phyloP scores from a whole-genome alignment of 2,329 filamentous ascomycete genomes.

The Aphanocladium album region DNA sequence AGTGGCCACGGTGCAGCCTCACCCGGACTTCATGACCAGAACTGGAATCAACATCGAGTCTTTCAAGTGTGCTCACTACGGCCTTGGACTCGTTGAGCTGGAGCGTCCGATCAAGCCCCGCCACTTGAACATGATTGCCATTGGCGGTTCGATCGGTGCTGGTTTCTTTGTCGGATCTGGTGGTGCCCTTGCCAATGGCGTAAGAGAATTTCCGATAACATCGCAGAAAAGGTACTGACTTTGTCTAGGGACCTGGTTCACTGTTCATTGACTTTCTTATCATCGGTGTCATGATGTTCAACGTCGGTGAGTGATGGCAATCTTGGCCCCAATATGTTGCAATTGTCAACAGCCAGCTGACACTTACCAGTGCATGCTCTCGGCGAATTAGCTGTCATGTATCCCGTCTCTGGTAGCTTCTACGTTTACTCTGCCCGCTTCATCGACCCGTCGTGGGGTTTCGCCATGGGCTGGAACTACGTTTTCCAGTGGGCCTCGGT shows the following conservation, averaged over 20 bases:
- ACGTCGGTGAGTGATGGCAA: conserved; percentile 34
- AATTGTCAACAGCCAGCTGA: background rate
- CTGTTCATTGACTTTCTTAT: conserved; percentile 47
- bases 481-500: conserved; percentile 42
- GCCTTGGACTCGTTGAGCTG: conserved; percentile 29
- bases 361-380: conserved; percentile 47
- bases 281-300: conserved; percentile 56
- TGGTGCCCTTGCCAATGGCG: conserved; percentile 42
- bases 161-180: conserved; percentile 59
- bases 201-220: conserved; percentile 19
- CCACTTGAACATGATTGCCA: conserved; percentile 56
- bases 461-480: conserved; percentile 47
- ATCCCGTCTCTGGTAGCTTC: conserved; percentile 53
- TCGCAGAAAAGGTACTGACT: background rate
- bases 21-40: conserved; percentile 29
- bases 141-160: conserved; percentile 52
- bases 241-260: conserved; percentile 35
- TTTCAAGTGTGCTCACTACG: conserved; percentile 33
- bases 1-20: conserved; percentile 7
- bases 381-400: conserved; percentile 52
- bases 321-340: background rate
- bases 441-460: conserved; percentile 52
- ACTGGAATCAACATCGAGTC: conserved; percentile 34
- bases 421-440: conserved; percentile 53
- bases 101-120: conserved; percentile 45